Evolutionary conservation across 345 rosid species (phyloP), one percentile per base, ranked within the genome.

Genomic region (Gossypium thurberi): DNA sequence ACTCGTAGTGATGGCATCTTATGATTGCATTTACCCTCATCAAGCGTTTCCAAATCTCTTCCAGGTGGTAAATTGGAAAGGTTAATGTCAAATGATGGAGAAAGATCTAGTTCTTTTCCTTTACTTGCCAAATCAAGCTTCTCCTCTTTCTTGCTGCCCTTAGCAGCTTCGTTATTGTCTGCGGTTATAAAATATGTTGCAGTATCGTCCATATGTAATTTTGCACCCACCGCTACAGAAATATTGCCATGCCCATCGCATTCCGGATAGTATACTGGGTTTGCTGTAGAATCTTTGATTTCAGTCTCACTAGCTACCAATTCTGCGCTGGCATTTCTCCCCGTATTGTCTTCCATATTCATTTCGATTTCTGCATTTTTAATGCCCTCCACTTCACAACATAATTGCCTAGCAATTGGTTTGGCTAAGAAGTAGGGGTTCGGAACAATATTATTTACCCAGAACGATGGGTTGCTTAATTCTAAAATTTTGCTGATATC

Each of bases 381-480:
- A 11, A 44, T 23, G 44, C 64, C 71, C 20, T 73, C 56, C 23
- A n/a, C 13, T 52, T 65, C 47, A 57, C 65, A 77, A 25, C 33
- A 53, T 51, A 80, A 74, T 50, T 67, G 81, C 12, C 76, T 71
- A 64, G 61, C 75, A 47, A 67, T 65, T 25, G 81, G 73, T 72
- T 84, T 80, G 65, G 73, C 33, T 64, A 85, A 77, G 44, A 20
- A 65, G 42, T 70, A 66, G 8, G 83, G 55, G 77, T 56, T 78
- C 47, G 44, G 69, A 74, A 71, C 75, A 51, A 65, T 67, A 25
- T 80, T 74, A 60, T 64, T 79, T 53, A 70, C 71, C 64, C 70
- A 10, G 55, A 55, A 23, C 37, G 33, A 47, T 67, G 70, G 59
- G 48, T 66, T 25, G 55, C 71, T 71, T 10, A 65, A 51, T 26